Evolutionary conservation across 768 basidiomycete species (phyloP).

Genomic region (Mycena sanguinolenta): DNA sequence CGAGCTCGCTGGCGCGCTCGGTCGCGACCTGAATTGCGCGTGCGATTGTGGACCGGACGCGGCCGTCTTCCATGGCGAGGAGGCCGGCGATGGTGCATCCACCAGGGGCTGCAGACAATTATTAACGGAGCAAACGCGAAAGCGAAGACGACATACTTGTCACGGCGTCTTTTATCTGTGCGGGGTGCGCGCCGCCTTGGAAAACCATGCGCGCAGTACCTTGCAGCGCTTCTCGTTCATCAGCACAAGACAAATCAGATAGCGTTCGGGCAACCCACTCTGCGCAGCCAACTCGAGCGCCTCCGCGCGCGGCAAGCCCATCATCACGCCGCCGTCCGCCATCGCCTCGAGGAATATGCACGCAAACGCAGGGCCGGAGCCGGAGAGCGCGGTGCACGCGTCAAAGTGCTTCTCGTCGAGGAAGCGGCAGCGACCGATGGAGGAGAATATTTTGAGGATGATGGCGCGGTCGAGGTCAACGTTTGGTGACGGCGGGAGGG

Average conservation of each 20-base stretch:
- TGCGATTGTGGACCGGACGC: constrained; percentile 94
- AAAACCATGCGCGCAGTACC: constrained; percentile 97
- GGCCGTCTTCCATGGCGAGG: constrained; percentile 93
- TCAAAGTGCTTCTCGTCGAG: constrained; percentile 99
- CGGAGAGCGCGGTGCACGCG: constrained; percentile 96
- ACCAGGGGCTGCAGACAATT: constrained; percentile 79
- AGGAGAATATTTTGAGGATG: constrained; percentile 94
- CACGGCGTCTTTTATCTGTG: constrained; percentile 96
- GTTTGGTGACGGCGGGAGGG: constrained; percentile 65
- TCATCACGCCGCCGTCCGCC: constrained; percentile 99
- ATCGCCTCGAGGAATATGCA: constrained; percentile 98
- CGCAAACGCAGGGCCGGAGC: constrained; percentile 97
- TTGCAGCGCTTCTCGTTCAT: constrained; percentile 85
- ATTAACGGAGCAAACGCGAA: neutral
- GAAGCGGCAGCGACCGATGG: constrained; percentile 95
- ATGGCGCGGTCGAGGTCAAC: constrained; percentile 76
- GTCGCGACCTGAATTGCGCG: constrained; percentile 95
- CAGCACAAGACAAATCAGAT: neutral
- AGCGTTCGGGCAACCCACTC: constrained; percentile 64
- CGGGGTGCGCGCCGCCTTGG: constrained; percentile 90
- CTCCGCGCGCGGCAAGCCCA: constrained; percentile 95
- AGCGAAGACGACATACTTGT: constrained; percentile 75
- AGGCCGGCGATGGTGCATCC: constrained; percentile 99
- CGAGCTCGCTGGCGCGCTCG: constrained; percentile 87
- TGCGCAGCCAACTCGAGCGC: constrained; percentile 96